These are phyloP conservation scores for Phytophthora agathidicida DNA, from an alignment of 352 stramenopile genomes.

Conservation along the genomic window DNA sequence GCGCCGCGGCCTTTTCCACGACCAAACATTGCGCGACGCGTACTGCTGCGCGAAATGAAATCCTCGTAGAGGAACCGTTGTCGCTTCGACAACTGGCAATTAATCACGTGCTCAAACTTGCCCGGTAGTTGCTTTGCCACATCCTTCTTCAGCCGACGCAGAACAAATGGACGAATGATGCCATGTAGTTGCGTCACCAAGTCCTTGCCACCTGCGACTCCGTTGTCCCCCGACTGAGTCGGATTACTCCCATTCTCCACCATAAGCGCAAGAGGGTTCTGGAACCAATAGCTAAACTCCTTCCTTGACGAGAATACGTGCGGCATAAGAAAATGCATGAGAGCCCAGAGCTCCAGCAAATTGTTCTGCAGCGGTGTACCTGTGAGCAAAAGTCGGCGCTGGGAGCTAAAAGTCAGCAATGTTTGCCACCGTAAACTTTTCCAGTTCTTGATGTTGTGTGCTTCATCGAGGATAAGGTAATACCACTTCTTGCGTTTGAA, in stretches of 20 bases:
- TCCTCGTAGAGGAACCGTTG: constrained; percentile 98
- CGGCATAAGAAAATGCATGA: constrained; percentile 99
- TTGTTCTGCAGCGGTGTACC: constrained; percentile 99
- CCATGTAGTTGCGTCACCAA: constrained; percentile 95
- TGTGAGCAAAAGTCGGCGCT: constrained; percentile 92
- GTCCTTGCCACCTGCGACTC: constrained; percentile 32
- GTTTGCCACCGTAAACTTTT: constrained; percentile 98
- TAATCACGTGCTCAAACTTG: constrained; percentile 98
- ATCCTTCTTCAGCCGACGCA: constrained; percentile 97
- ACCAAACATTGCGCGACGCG: constrained; percentile 91
- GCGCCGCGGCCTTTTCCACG: constrained; percentile 80
- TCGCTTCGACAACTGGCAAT: constrained; percentile 93
- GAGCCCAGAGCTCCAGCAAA: constrained; percentile 97
- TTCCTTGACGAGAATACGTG: constrained; percentile 94
- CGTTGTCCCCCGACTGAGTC: constrained; percentile 67
- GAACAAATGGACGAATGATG: constrained; percentile 98
- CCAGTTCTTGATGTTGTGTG: constrained; percentile 99
- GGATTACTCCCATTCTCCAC: constrained; percentile 72
- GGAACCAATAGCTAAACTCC: constrained; percentile 99
- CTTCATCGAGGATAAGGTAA: constrained; percentile 99
- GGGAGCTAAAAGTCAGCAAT: constrained; percentile 97
- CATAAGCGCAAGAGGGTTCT: constrained; percentile 93
- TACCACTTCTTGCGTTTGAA: constrained; percentile 99
- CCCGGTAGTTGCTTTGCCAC: constrained; percentile 97
- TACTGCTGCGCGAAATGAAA: constrained; percentile 96